phyloP scores from a whole-genome alignment of 495 filamentous ascomycete genomes.

The Delitschia confertaspora region DNA sequence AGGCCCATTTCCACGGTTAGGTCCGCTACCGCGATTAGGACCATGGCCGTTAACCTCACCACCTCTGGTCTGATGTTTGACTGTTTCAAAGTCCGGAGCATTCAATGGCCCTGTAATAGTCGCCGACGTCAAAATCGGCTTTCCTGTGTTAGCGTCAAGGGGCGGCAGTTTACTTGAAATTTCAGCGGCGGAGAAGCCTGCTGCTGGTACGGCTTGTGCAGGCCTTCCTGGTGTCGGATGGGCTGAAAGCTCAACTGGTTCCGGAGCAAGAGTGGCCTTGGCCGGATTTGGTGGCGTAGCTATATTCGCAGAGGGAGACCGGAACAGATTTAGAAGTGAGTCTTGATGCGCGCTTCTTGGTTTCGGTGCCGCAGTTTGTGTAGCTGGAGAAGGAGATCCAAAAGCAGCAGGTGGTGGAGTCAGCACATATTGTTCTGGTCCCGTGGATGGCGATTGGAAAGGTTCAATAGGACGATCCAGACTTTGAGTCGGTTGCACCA shows the following conservation, averaged over 20 bases:
- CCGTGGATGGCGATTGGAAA: constrained; percentile 1
- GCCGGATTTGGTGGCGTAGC: constrained; percentile 8
- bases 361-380: constrained; percentile 17
- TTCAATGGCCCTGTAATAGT: constrained; percentile 47
- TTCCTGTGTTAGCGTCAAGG: constrained; percentile 11
- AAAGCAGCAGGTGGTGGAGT: constrained; percentile 11
- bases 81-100: constrained; percentile 41
- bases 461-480: constrained; percentile 3
- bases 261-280: not conserved
- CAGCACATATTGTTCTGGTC: not conserved
- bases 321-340: constrained; percentile 32
- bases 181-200: not conserved
- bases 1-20: not conserved
- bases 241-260: constrained; percentile 24
- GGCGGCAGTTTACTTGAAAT: not conserved
- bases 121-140: constrained; percentile 32
- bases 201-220: too few species aligned
- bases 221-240: constrained; percentile 22
- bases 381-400: constrained; percentile 9
- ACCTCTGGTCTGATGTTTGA: constrained; percentile 28
- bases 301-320: constrained; percentile 19
- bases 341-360: constrained; percentile 31
- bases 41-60: constrained; percentile 16
- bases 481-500: constrained; percentile 1
- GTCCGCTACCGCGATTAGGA: constrained; percentile 5